These are phyloP conservation scores for Fagopyrum esculentum DNA, from an alignment of 148 eudicot species.

Conservation along the genomic window DNA sequence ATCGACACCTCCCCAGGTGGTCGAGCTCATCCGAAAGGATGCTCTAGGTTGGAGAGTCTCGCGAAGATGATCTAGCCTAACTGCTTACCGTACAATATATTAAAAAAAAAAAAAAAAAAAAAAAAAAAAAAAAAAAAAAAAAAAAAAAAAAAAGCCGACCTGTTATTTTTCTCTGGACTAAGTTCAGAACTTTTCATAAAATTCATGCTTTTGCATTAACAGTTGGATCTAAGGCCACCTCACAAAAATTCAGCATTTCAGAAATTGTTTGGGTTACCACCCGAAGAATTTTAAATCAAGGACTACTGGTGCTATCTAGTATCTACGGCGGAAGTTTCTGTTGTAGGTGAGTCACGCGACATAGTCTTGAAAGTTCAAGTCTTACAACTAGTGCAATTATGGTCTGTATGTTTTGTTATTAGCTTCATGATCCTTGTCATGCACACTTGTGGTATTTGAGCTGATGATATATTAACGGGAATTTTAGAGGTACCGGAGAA, in stretches of 20 bases:
- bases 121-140: no score
- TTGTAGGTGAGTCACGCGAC: constrained; percentile 45
- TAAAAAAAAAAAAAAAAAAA: no score
- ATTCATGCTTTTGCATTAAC: constrained; percentile 21
- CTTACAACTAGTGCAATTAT: not conserved
- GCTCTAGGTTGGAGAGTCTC: no score
- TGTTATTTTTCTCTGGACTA: not conserved
- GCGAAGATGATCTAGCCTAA: no score
- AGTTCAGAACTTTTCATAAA: not conserved
- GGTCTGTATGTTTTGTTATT: not conserved
- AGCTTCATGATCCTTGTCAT: not conserved
- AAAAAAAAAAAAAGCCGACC: not conserved
- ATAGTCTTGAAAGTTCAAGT: not conserved
- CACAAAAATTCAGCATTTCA: constrained; percentile 77
- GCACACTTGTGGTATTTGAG: not conserved
- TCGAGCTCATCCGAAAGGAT: no score
- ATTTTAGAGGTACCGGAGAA: no score
- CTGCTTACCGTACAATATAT: no score
- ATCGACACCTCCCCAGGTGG: no score
- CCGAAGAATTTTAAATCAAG: constrained; percentile 85
- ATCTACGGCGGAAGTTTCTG: constrained; percentile 68
- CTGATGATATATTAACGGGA: no score
- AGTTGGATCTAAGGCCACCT: constrained; percentile 80
- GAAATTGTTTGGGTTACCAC: constrained; percentile 71
- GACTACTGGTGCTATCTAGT: constrained; percentile 73